Evolutionary conservation across 345 rosid genomes (phyloP), one percentile per base, ranked within the genome.

Genomic region (Boechera stricta): DNA sequence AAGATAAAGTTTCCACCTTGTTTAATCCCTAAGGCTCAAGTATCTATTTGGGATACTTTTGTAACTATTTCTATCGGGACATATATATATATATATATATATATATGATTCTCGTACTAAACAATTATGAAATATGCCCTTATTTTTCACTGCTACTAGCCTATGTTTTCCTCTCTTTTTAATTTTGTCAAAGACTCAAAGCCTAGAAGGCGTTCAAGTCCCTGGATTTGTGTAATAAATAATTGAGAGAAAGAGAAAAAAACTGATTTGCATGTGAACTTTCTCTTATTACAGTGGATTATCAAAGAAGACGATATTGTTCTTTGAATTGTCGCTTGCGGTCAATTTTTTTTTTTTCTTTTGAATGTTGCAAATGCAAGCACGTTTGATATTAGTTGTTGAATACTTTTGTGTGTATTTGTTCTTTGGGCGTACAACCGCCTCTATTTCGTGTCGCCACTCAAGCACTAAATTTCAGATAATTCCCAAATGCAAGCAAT

Each of bases 1-100:
- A 57, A 66, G 58, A 57, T n/a, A 72, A 48, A 21, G 12, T 26
- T 36, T 26, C 29, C 53, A 75, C 52, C 64, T 53, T 18, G 10
- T 38, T 65, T 24, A 66, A 35, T 36, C 51, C 48, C 26, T 13
- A 33, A 33, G 38, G 57, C 36, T 74, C 47, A 44, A 74, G 38
- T 74, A 33, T 52, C 28, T 73, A 0, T 52, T 12, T 29, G 69
- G 16, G 44, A 49, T 29, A 49, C 35, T 24, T 55, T 49, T 55
- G 41, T 55, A n/a, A n/a, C 7, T 24, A 18, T 16, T 33, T 69
- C 7, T 18, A 49, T 33, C 6, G 44, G 21, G 15, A 31, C 35
- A 52, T 39, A 13, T 31, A 10, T 42, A 16, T 16, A 21, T 6
- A 67, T 33, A 67, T 33, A 31, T 51, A 52, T 39, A 13, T 31